Base-by-base conservation (phyloP, 2,329 filamentous ascomycete genomes). In the Paracorniculantispora psalliotae region DNA sequence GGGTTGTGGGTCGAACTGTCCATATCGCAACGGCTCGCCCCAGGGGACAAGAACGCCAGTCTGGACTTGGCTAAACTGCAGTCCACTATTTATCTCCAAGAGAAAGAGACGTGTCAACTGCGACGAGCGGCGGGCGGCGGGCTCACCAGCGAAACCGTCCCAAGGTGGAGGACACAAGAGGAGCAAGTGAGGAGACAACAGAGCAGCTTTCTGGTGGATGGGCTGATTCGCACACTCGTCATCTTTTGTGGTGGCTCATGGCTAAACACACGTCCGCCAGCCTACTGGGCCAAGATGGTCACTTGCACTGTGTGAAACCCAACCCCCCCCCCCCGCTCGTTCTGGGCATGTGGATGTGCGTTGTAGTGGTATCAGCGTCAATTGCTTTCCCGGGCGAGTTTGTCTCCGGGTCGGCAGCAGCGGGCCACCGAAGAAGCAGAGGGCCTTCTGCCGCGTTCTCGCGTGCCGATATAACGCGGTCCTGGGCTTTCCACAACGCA, bases 41-140 rank as follows among this genome's bases (percentile, higher is more conserved):
- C 48, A 53, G 41, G 35, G 48, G 23, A 37, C 17, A 54, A 41
- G 53, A 41, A 41, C 33, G 44, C 54, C 43, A 48, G 53, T 17
- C 53, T 55, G 28, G 52, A 25, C 28, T 35, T 17, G 41, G 41
- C 35, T 41, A 15, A 25, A 46, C 30, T 33, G 37, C 44, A 49
- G n/a, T 30, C 54, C 54, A 33, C 54, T 26, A 30, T 23, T 55
- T 17, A 41, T 48, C 43, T 39, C 19, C 39, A 21, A 41, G 21
- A 52, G 35, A 39, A 46, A 44, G 25, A 44, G 51, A 54, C 51
- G 26, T 54, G 51, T 54, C 51, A 54, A 44, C 51, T 54, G 48
- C 33, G 13, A 21, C 13, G 37, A 39, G 39, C 39, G 13, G 33
- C 13, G 37, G 51, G 39, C 39, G 51, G 25, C 47, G 30, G 48